Base-by-base conservation (phyloP, 768 basidiomycete species). In the Lactarius tabidus region DNA sequence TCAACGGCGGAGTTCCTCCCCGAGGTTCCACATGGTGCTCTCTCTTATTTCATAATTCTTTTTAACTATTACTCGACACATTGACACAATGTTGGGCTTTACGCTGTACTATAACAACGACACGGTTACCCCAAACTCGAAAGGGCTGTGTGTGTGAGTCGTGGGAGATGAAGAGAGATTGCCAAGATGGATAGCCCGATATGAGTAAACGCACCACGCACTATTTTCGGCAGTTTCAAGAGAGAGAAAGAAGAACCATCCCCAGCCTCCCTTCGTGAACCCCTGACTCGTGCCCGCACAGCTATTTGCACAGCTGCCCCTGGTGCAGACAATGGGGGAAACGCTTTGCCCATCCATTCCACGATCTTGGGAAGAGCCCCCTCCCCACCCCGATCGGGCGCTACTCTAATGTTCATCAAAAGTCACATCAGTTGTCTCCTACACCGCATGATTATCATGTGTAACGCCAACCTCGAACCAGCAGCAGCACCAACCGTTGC, bases 371-470 rank as follows among this genome's bases (percentile, higher is more conserved):
- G 45, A 4, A 5, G 45, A 12, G 12, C 45, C 45, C 45, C 23
- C 17, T 9, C 23, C 23, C 23, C 38, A 2, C 15, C 39, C 45
- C 45, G 45, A 48, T 48, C 45, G 12, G 6, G 45, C 45, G 45
- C 23, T 23, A 23, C 12, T 48, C 12, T n/a, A 48, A 48, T 23
- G 10, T 48, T 48, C 45, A 48, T 48, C 45, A 48, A 48, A 23
- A 48, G 23, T 23, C 45, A 48, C 64, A 66, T 62, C 60, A 62
- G 60, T 62, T 33, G 60, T 53, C 39, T 29, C 31, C 1, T 66
- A 61, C 65, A 66, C 57, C 39, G 65, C 65, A 62, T 48, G 23
- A n/a, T 10, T 0, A 12, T 48, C 10, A 10, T 14, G 8, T 48
- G 45, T 26, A 26, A 26, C 23, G 45, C 38, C 38, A 39, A 48